Percentiles rank a stretch among this genome's conserved stretches.
These are phyloP conservation scores for Aureobasidium mangrovei DNA, from an alignment of 2,329 filamentous ascomycete species.

Conservation along the genomic window DNA sequence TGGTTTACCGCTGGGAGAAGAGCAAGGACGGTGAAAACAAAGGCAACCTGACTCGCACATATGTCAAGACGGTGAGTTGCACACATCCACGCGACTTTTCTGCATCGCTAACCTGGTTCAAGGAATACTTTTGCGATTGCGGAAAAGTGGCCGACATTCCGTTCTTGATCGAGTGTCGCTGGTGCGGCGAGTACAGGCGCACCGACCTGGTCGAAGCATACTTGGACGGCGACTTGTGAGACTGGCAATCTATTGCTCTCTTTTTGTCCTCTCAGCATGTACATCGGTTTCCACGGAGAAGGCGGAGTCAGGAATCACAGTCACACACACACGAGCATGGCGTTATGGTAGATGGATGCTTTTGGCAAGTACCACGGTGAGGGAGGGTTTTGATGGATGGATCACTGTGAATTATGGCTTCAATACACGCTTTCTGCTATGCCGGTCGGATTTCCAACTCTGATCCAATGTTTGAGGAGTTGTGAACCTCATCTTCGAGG, in stretches of 20 bases:
- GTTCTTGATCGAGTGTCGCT: neutral
- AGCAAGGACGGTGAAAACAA: neutral
- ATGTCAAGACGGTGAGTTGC: neutral
- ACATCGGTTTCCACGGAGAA: too few species aligned
- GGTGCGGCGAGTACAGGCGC: neutral
- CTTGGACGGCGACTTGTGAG: conserved; percentile 19
- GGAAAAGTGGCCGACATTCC: neutral
- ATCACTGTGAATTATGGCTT: too few species aligned
- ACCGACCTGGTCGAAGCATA: conserved; percentile 35
- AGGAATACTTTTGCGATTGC: conserved; percentile 8
- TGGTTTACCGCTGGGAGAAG: neutral
- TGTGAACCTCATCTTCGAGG: too few species aligned
- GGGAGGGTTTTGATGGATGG: too few species aligned
- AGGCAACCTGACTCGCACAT: neutral
- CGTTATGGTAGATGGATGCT: too few species aligned
- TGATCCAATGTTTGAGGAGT: too few species aligned
- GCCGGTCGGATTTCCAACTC: too few species aligned
- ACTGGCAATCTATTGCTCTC: conserved; percentile 16
- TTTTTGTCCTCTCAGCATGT: neutral
- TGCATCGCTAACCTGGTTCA: too few species aligned
- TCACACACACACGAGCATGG: too few species aligned
- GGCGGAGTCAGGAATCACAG: too few species aligned
- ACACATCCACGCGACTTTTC: neutral
- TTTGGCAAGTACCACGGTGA: too few species aligned
- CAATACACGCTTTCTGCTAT: too few species aligned